A percentile compares a stretch with the other conserved stretches of the same genome.
Conservation (phyloP, 1,139 yeast species). For the Geotrichum cucujoidarum region DNA sequence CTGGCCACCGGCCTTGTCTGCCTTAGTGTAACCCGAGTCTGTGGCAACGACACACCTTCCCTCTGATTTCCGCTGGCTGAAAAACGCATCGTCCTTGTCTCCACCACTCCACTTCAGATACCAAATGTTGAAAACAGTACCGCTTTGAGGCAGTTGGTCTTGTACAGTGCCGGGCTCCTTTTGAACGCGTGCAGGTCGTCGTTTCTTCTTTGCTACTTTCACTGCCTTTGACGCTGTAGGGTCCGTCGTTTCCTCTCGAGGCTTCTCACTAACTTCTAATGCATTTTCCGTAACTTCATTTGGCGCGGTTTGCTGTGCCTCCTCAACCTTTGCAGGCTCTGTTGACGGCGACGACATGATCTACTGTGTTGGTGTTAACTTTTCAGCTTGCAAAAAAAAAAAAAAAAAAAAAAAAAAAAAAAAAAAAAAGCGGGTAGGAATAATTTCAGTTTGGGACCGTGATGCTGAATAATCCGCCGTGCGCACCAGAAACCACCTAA, state of each 20-base stretch:
- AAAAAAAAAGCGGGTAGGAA: no score
- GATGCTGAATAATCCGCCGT: no score
- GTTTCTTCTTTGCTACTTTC: constrained; percentile 20
- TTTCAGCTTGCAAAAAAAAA: no score
- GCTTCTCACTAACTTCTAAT: not conserved
- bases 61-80: constrained; percentile 44
- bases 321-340: not conserved
- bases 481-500: no score
- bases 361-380: not conserved
- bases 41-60: constrained; percentile 52
- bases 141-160: constrained; percentile 72
- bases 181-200: constrained; percentile 62
- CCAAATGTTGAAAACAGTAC: constrained; percentile 81
- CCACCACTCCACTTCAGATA: constrained; percentile 69
- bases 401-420: no score
- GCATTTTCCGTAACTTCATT: not conserved
- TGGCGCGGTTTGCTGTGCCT: not conserved
- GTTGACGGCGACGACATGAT: no score
- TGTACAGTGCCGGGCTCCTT: constrained; percentile 62
- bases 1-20: constrained; percentile 43
- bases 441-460: no score
- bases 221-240: not conserved
- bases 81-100: constrained; percentile 34
- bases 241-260: not conserved
- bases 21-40: constrained; percentile 76